Percentiles rank a stretch among this genome's conserved stretches.
Conservation (phyloP, 352 stramenopile species). For the Phytophthora pinifolia region DNA sequence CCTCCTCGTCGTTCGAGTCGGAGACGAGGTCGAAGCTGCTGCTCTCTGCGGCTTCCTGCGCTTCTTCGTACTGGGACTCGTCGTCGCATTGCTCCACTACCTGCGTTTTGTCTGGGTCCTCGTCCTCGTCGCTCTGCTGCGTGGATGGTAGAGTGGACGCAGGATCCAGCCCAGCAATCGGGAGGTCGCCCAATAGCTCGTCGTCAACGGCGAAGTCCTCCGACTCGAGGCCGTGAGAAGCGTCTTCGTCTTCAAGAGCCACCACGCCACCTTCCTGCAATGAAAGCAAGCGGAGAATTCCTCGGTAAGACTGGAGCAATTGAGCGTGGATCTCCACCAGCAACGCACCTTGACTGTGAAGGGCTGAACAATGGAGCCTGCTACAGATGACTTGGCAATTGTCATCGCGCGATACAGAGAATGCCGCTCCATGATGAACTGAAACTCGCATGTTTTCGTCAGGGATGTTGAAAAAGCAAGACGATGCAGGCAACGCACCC, state of each 20-base stretch:
- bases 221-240: constrained; percentile 12
- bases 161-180: constrained; percentile 42
- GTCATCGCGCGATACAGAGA: constrained; percentile 46
- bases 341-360: constrained; percentile 66
- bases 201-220: constrained; percentile 51
- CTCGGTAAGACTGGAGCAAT: no score
- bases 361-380: constrained; percentile 59
- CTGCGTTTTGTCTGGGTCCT: constrained; percentile 27
- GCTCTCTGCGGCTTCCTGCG: no score
- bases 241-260: constrained; percentile 27
- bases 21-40: constrained; percentile 61
- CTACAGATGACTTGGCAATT: constrained; percentile 63
- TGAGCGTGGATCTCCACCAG: no score
- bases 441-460: constrained; percentile 2
- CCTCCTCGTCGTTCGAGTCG: constrained; percentile 40
- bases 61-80: no score
- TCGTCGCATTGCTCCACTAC: constrained; percentile 21
- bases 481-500: constrained; percentile 23
- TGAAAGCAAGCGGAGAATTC: no score
- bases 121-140: constrained; percentile 44
- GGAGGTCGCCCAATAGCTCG: constrained; percentile 52
- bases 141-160: constrained; percentile 56
- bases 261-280: constrained; percentile 49
- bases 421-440: constrained; percentile 74
- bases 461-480: constrained; percentile 14